These are phyloP conservation scores for Chrysosphaeria jannelii DNA, from an alignment of 2,329 filamentous ascomycete genomes.

Conservation along the genomic window DNA sequence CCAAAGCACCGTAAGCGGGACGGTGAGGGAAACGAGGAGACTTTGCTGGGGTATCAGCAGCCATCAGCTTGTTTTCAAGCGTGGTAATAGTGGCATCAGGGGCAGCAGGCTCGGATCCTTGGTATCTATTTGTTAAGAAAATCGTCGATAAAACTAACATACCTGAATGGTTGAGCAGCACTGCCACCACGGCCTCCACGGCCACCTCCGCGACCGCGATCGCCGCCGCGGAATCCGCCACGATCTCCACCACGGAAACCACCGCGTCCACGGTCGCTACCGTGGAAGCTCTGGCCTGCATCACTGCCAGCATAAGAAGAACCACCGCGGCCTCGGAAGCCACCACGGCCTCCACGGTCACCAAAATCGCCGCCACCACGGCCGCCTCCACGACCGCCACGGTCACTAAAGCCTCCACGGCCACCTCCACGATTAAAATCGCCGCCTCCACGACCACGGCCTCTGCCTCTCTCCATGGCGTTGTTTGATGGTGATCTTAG, in stretches of 20 bases:
- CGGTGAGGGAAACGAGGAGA: constrained; percentile 11
- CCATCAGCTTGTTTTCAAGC: constrained; percentile 6
- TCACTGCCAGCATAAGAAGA: too few relatives aligned
- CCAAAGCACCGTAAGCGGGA: constrained; percentile 17
- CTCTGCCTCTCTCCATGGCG: too few relatives aligned
- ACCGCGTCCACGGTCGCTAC: constrained; percentile 3
- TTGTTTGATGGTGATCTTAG: too few relatives aligned
- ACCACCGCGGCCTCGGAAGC: constrained; percentile 5
- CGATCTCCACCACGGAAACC: constrained; percentile 4
- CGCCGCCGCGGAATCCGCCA: constrained; percentile 4
- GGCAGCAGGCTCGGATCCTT: constrained; percentile 1
- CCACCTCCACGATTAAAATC: constrained; percentile 3
- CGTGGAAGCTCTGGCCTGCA: background rate
- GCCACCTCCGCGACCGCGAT: background rate
- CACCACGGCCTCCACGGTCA: constrained; percentile 2
- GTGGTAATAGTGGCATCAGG: constrained; percentile 7
- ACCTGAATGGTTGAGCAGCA: constrained; percentile 1
- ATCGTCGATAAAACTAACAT: background rate
- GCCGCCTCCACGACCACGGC: constrained; percentile 3
- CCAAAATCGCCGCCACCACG: constrained; percentile 1
- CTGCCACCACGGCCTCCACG: constrained; percentile 1
- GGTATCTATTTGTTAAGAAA: constrained; percentile 2
- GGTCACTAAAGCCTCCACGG: constrained; percentile 2
- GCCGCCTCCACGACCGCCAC: constrained; percentile 3
- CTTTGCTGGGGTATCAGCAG: background rate